phyloP scores from a whole-genome alignment of 441 rosid species.

The Syzygium malaccense region DNA sequence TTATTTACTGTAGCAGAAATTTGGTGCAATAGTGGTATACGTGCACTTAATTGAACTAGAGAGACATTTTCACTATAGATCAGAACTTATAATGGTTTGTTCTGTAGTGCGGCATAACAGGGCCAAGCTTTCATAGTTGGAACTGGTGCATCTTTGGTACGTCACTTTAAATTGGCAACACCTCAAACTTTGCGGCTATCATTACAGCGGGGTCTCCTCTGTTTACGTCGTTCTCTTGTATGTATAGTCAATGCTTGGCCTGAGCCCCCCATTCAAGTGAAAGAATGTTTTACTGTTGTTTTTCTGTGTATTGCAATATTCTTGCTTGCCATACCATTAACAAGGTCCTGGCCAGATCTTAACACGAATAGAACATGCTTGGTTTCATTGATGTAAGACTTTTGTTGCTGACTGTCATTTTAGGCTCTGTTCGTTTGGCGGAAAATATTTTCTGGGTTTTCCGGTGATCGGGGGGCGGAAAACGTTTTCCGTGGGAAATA shows the following conservation, averaged over 20 bases:
- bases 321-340: not conserved
- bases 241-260: no score
- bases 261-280: not conserved
- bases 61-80: not conserved
- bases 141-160: conserved; percentile 79
- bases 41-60: not conserved
- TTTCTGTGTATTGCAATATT: not conserved
- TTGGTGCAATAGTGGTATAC: conserved; percentile 72
- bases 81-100: not conserved
- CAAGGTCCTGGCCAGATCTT: not conserved
- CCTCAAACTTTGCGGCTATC: not conserved
- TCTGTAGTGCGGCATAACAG: conserved; percentile 72
- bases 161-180: conserved; percentile 8
- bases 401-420: not conserved
- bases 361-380: conserved; percentile 29
- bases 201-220: not conserved
- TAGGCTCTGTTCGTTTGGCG: no score
- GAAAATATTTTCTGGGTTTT: no score
- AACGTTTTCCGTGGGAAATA: no score
- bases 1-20: conserved; percentile 68
- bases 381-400: conserved; percentile 89
- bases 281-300: not conserved
- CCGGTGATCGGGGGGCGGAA: no score
- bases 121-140: conserved; percentile 90
- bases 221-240: no score